Base-by-base conservation (phyloP, 164 flowering plant species). In the Dillenia suffruticosa region DNA sequence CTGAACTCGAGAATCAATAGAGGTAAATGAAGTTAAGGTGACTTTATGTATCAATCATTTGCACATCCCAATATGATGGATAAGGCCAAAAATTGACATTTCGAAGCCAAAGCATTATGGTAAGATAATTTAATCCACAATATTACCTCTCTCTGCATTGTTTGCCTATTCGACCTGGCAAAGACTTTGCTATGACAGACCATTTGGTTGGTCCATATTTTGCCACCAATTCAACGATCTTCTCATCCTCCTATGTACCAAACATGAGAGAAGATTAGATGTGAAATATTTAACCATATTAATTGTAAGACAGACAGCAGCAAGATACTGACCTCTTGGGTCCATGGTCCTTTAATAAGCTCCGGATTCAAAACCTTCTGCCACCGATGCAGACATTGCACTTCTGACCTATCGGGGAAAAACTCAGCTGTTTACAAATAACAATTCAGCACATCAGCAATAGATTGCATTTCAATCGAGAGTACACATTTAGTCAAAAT, bases 331-430 rank as follows among this genome's bases (percentile, higher is more conserved):
- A 94, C 99, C 96, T 94, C 97, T 67, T 74, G 89, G 63, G 90
- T 89, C 99, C 99, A 94, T 47, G 99, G 97, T 64, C 99, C 99
- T 75, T 94, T 94, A 66, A 89, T 78, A 72, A 94, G 90, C 58
- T 94, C 97, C 10, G 99, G 97, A 80, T 92, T 91, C 14, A 94
- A 89, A 75, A 94, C 99, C 75, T 91, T 94, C 67, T 88, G 99
- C 99, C 99, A 94, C 55, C 99, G 76, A 77, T 94, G 99, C 66
- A 94, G 77, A 71, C 99, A 91, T 72, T 94, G 99, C 12, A 94
- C 97, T 71, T 94, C 97, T 65, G 99, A 81, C 77, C 99, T 83
- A 78, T 88, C 96, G 43, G 90, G 93, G 58, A 94, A 91, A 73
- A 69, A 82, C 56, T 85, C 92, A 66, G 99, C 99, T 94, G 88